Evolutionary conservation across 1,284 basidiomycete species (phyloP), one percentile per base, ranked within the genome.

Genomic region (Coriolopsis trogii): DNA sequence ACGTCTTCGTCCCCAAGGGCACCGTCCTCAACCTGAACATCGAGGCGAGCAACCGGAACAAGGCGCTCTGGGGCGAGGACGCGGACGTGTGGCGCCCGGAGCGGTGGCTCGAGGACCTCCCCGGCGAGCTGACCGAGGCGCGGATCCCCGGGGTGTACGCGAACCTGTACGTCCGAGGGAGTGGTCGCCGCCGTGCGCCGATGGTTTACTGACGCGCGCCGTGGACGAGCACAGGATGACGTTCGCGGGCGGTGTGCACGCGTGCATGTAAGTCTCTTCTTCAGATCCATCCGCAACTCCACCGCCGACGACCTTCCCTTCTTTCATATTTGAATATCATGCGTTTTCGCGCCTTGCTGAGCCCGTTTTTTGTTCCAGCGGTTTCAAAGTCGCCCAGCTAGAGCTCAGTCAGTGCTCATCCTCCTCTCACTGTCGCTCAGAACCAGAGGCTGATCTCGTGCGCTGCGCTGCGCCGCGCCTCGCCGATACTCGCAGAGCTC

Each of bases 381-480:
- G 67, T 12, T 68, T 66, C 56, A 66, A 63, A 42, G 67, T 67
- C 51, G 60, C 67, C 13, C 59, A 67, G 49, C 52, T 69, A n/a
- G 67, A 69, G 49, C 68, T 69, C 63, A 69, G 66, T 68, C 39
- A 24, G 66, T 66, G n/a, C n/a, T n/a, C n/a, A n/a, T n/a, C n/a
- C n/a, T n/a, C n/a, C n/a, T n/a, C n/a, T n/a, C n/a, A n/a, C n/a
- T n/a, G n/a, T n/a, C n/a, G n/a, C n/a, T n/a, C n/a, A n/a, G n/a
- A n/a, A n/a, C n/a, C n/a, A n/a, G n/a, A n/a, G n/a, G n/a, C n/a
- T n/a, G n/a, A n/a, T n/a, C n/a, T n/a, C n/a, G n/a, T n/a, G n/a
- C n/a, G n/a, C n/a, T n/a, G n/a, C n/a, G n/a, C n/a, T n/a, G n/a
- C n/a, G n/a, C n/a, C n/a, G n/a, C n/a, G n/a, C n/a, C n/a, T n/a